A percentile compares a stretch with the other conserved stretches of the same genome.
These are phyloP conservation scores for Thalassiosira profunda DNA, from an alignment of 108 stramenopile genomes.

Conservation along the genomic window DNA sequence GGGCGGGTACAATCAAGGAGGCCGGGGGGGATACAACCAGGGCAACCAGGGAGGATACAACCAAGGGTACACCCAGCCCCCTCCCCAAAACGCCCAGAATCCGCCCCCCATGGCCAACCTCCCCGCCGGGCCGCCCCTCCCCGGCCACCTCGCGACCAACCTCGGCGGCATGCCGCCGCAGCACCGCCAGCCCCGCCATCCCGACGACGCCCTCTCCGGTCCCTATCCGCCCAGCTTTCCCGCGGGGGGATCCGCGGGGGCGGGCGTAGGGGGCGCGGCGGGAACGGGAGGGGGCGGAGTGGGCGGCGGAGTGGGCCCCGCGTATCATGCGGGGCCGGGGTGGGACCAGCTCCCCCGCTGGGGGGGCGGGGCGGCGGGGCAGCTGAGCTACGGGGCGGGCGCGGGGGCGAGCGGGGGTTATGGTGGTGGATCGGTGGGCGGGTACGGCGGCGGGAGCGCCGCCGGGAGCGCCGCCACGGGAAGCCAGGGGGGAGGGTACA, in stretches of 20 bases:
- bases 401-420: background rate
- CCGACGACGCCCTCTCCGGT: constrained; percentile 13
- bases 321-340: constrained; percentile 27
- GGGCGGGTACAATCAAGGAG: background rate
- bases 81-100: background rate
- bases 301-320: background rate
- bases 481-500: background rate
- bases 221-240: constrained; percentile 29
- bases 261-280: too few relatives aligned
- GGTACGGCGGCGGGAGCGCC: constrained; percentile 9
- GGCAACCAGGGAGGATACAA: background rate
- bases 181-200: background rate
- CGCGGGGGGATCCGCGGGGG: constrained; percentile 1
- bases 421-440: constrained; percentile 5
- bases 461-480: background rate
- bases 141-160: background rate
- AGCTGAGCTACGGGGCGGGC: constrained; percentile 9
- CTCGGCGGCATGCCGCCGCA: background rate
- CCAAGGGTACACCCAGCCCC: background rate
- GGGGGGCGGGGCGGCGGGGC: constrained; percentile 16
- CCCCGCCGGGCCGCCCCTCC: background rate
- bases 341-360: constrained; percentile 36
- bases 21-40: background rate
- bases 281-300: too few relatives aligned
- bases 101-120: background rate